Conservation (phyloP, 2,329 filamentous ascomycete genomes). For the Epicoccum nigrum region DNA sequence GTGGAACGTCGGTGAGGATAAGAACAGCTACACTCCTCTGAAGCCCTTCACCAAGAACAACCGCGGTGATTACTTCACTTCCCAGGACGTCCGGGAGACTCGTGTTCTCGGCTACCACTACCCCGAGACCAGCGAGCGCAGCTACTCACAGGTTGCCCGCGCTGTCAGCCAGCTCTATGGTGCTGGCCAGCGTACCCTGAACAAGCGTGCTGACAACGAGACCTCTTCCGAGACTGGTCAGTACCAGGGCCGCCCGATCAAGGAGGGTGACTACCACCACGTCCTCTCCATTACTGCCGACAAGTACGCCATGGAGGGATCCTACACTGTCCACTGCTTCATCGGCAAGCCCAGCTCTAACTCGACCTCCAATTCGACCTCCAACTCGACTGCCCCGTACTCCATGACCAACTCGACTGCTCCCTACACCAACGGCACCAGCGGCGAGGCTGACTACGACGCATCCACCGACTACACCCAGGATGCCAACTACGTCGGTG, state of each 20-base stretch:
- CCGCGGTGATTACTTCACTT: constrained; percentile 54
- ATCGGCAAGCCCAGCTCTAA: constrained; percentile 37
- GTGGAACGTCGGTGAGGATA: constrained; percentile 52
- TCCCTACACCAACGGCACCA: constrained; percentile 28
- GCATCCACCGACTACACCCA: constrained; percentile 36
- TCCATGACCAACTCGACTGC: constrained; percentile 28
- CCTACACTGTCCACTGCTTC: constrained; percentile 47
- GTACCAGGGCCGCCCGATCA: constrained; percentile 41
- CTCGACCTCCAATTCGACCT: constrained; percentile 36
- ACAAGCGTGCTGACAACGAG: constrained; percentile 28
- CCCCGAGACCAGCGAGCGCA: constrained; percentile 39
- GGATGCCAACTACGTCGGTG: constrained; percentile 42
- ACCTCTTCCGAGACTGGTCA: constrained; percentile 24
- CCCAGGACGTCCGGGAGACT: constrained; percentile 40
- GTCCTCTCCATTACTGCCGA: constrained; percentile 41
- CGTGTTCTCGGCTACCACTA: constrained; percentile 52
- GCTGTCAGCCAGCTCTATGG: constrained; percentile 42
- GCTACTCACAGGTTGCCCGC: constrained; percentile 29
- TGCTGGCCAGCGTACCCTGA: constrained; percentile 49
- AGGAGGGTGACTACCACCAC: constrained; percentile 45
- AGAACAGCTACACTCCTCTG: constrained; percentile 60
- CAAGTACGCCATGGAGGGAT: constrained; percentile 45
- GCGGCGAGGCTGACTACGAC: constrained; percentile 32
- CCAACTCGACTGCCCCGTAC: constrained; percentile 34
- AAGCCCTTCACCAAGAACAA: constrained; percentile 44